phyloP scores from a whole-genome alignment of 2,329 filamentous ascomycete species.

The Incumbomyces delicatus region DNA sequence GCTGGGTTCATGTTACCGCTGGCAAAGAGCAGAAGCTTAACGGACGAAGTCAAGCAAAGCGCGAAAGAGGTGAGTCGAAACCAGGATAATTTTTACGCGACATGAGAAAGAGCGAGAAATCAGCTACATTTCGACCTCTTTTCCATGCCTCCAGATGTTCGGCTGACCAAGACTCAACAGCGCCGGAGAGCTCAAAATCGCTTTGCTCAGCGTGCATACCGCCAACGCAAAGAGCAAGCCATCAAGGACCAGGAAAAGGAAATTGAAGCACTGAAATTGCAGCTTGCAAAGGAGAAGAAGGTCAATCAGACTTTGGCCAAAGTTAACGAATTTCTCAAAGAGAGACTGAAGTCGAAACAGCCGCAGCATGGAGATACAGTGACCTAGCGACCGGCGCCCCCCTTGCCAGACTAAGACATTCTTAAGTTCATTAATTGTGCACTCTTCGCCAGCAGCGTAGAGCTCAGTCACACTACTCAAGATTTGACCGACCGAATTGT shows the following conservation, averaged over 20 bases:
- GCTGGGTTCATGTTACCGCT: neutral
- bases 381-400: neutral
- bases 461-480: no score
- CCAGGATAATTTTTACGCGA: neutral
- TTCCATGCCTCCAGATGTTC: no score
- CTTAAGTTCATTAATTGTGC: no score
- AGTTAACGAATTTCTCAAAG: neutral
- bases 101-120: neutral
- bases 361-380: neutral
- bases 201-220: conserved; percentile 6
- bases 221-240: conserved; percentile 6
- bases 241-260: neutral
- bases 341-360: neutral
- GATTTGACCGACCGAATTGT: no score
- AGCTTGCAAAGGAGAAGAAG: conserved; percentile 1
- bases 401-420: neutral
- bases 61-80: neutral
- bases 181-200: conserved; percentile 2
- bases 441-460: no score
- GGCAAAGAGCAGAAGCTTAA: neutral
- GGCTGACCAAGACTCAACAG: conserved; percentile 1
- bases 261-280: neutral
- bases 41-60: neutral
- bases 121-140: no score
- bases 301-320: neutral